A percentile compares a stretch with the other conserved stretches of the same genome.
These are phyloP conservation scores for Arabis hirsuta DNA, from an alignment of 345 rosid genomes.

Conservation along the genomic window DNA sequence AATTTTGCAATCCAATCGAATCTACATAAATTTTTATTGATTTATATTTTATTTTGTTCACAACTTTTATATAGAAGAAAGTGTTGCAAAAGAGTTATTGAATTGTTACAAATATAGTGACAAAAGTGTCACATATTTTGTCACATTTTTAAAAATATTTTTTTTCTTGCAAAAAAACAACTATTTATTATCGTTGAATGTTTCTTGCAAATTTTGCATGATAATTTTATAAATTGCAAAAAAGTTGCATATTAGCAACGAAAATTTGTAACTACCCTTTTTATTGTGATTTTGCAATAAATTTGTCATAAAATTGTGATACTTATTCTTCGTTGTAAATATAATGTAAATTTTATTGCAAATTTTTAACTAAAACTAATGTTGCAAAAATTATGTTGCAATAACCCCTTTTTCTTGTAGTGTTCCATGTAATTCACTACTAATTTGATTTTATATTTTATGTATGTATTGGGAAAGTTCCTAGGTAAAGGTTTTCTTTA, in stretches of 20 bases:
- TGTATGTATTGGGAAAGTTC: conserved; percentile 35
- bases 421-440: conserved; percentile 8
- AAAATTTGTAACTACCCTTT: too few species aligned
- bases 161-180: too few species aligned
- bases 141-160: background rate
- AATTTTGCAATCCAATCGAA: too few species aligned
- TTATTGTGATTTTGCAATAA: background rate
- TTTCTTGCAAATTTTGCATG: too few species aligned
- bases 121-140: background rate
- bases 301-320: background rate
- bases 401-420: background rate
- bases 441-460: conserved; percentile 28
- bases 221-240: too few species aligned
- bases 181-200: too few species aligned
- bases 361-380: background rate
- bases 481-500: conserved; percentile 18
- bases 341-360: background rate
- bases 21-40: too few species aligned
- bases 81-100: background rate
- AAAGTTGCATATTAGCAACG: too few species aligned
- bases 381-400: background rate
- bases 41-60: too few species aligned
- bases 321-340: too few species aligned
- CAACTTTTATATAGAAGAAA: too few species aligned
- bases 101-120: background rate